Evolutionary conservation across 164 flowering plant genomes (phyloP), one percentile per base, ranked within the genome.

Genomic region (Piper longum): DNA sequence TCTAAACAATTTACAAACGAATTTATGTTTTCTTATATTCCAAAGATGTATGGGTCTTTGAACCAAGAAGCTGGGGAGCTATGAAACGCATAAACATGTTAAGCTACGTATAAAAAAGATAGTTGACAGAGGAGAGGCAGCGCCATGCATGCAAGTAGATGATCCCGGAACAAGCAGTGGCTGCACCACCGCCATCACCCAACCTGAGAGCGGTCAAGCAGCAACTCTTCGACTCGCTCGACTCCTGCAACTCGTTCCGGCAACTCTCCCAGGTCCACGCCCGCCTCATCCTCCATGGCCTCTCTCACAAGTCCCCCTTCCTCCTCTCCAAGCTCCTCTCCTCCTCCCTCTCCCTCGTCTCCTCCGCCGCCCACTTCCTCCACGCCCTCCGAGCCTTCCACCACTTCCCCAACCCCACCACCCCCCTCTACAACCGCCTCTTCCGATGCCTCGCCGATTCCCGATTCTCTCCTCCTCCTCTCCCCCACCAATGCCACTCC

Each of bases 381-480:
- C 64, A 61, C 43, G 85, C 84, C 13, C 65, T 43, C 41, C 67
- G 63, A 60, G 64, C 75, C 64, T 82, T 84, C 59, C 60, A 71
- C 6, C 66, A 56, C 1, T 62, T 81, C 43, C 39, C 67, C 11
- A 72, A 41, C 56, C 89, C 84, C 2, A 80, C 81, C 60, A 73
- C 79, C 19, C 59, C 68, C 55, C 42, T 73, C 0, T 88, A 83
- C 82, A 88, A 88, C 70, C 91, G 83, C 65, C 76, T 88, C 42
- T 82, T 86, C 66, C 70, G 85, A 71, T 78, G 80, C 65, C 67
- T 76, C 61, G 66, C 79, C 42, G 55, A 62, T 16, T 68, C 72
- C 69, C 8, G 11, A 9, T 26, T 26, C 52, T 6, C 11, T 2
- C 14, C 52, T 48, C 52, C 52, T 0, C 14, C 52, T 5, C 52